These are phyloP conservation scores for Aotearoamyces nothofagi DNA, from an alignment of 2,329 filamentous ascomycete genomes.

Conservation along the genomic window DNA sequence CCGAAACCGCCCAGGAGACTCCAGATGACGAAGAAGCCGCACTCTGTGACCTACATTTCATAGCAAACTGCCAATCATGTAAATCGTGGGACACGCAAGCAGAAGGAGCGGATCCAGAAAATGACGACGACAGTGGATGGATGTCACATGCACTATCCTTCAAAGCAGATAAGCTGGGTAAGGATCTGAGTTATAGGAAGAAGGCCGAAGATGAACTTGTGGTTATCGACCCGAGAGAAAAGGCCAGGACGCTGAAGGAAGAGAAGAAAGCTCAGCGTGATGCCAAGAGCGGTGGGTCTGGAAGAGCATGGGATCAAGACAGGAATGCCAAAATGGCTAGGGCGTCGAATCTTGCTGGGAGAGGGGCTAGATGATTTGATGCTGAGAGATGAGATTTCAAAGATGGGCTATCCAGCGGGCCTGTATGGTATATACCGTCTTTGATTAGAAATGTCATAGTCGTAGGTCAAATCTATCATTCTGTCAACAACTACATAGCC, in stretches of 20 bases:
- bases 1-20: conserved; percentile 13
- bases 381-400: conserved; percentile 5
- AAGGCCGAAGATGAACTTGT: conserved; percentile 84
- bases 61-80: conserved; percentile 88
- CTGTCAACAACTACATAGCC: background rate
- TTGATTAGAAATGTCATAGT: background rate
- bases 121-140: conserved; percentile 57
- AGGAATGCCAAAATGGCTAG: conserved; percentile 40
- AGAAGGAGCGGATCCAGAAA: conserved; percentile 34
- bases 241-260: conserved; percentile 56
- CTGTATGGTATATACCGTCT: background rate
- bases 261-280: conserved; percentile 46
- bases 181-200: conserved; percentile 77
- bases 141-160: conserved; percentile 78
- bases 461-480: background rate
- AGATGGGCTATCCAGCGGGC: too few species aligned
- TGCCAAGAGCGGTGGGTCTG: conserved; percentile 29
- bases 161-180: conserved; percentile 78
- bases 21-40: conserved; percentile 52
- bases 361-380: conserved; percentile 33
- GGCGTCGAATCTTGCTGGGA: conserved; percentile 35
- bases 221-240: conserved; percentile 84
- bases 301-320: conserved; percentile 43
- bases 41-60: conserved; percentile 89
- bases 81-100: conserved; percentile 54